A percentile compares a stretch with the other conserved stretches of the same genome.
phyloP scores from a whole-genome alignment of 2,329 filamentous ascomycete species.

The Exophiala phaeomuriformis region DNA sequence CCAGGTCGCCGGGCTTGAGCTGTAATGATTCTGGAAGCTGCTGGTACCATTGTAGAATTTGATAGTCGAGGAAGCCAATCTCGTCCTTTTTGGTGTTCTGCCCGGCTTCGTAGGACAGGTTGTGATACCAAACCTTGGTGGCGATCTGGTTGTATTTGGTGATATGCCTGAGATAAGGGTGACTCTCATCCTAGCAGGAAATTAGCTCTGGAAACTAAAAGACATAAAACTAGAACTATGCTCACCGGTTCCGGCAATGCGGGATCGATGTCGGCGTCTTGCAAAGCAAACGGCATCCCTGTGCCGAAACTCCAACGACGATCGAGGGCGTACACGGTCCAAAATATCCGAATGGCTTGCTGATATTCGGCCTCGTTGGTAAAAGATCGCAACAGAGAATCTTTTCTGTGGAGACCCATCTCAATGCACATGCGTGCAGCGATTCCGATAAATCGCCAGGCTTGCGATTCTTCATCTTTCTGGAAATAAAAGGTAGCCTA shows the following conservation, averaged over 20 bases:
- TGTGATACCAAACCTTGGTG: slow-evolving; percentile 78
- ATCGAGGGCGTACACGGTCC: slow-evolving; percentile 79
- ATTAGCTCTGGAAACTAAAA: slow-evolving; percentile 12
- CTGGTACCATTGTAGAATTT: slow-evolving; percentile 81
- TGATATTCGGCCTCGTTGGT: slow-evolving; percentile 60
- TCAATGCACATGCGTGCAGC: slow-evolving; percentile 72
- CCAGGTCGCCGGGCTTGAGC: slow-evolving; percentile 46
- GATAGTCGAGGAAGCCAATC: slow-evolving; percentile 72
- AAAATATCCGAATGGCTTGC: slow-evolving; percentile 67
- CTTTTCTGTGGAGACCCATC: slow-evolving; percentile 72
- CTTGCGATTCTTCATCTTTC: slow-evolving; percentile 73
- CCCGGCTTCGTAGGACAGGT: slow-evolving; percentile 61
- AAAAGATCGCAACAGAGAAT: slow-evolving; percentile 62
- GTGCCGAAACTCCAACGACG: slow-evolving; percentile 85
- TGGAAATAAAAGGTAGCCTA: slow-evolving; percentile 75
- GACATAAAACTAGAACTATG: background rate
- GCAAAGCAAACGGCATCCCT: slow-evolving; percentile 75
- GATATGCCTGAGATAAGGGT: slow-evolving; percentile 74
- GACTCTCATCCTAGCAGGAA: slow-evolving; percentile 34
- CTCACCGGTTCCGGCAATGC: slow-evolving; percentile 69
- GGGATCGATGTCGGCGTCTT: slow-evolving; percentile 79
- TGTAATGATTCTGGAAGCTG: slow-evolving; percentile 58
- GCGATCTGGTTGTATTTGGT: slow-evolving; percentile 74
- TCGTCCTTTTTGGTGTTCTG: slow-evolving; percentile 63
- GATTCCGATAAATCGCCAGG: slow-evolving; percentile 80